Evolutionary conservation across 2,329 filamentous ascomycete genomes (phyloP), one percentile per base, ranked within the genome.

Genomic region (Dactylellina drechsleri): DNA sequence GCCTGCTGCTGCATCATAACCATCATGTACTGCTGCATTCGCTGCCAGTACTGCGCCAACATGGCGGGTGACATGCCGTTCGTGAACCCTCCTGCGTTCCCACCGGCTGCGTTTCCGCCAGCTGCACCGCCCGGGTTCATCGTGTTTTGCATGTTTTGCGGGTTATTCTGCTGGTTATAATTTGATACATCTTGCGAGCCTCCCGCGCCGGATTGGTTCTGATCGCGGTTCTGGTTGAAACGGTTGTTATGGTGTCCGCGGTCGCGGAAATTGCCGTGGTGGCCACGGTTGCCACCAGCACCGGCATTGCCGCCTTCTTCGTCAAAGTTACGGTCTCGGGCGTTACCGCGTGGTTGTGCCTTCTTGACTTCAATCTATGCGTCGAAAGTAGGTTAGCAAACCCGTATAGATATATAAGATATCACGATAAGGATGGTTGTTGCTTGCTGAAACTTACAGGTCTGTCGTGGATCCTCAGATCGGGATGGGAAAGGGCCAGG

Each of bases 31-130:
- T 97, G 92, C 83, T 99, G 95, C 94, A 99, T 98, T 56, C 93
- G 89, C 82, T 97, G 92, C 89, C 95, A 96, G 83, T 98, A 97
- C 82, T 97, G 93, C 1, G 95, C 95, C 93, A 98, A 97, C 85
- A 96, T 90, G 80, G 97, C 93, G 0, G 94, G 94, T 18, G 92
- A 96, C 91, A 98, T 96, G 77, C 91, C 90, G 60, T 85, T 81
- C 80, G 78, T 79, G 28, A 84, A 47, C 3, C 43, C 43, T 6
- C 8, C 43, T 8, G 43, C 20, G n/a, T 18, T 82, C 67, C 81
- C 82, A 77, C 81, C 66, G 15, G 72, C 77, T 40, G 78, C 79
- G 75, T 81, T 81, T 64, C 45, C 64, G 15, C 53, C 60, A 10
- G 62, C 62, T 4, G 31, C 31, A 10, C 31, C 31, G 31, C 31